Evolutionary conservation across 768 basidiomycete genomes (phyloP).

Genomic region (Harrya chromipes): DNA sequence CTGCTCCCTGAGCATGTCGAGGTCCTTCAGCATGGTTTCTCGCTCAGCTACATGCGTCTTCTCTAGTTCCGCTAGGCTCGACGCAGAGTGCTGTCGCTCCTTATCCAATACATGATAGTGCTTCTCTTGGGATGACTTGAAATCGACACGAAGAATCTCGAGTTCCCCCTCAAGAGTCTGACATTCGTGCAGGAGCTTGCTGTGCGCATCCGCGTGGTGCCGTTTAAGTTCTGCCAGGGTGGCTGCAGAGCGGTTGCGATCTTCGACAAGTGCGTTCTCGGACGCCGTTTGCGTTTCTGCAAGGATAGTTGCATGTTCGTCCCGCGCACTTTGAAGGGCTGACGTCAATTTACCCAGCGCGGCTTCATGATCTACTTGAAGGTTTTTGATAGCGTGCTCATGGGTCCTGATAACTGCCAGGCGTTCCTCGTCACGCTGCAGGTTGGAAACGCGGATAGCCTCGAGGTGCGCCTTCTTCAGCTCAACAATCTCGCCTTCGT

Average conservation of each 20-base stretch:
- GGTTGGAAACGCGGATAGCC: constrained; percentile 31
- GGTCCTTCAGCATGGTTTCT: constrained; percentile 41
- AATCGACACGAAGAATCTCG: constrained; percentile 50
- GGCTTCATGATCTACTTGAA: constrained; percentile 48
- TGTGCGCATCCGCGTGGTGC: constrained; percentile 48
- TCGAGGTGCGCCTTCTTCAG: constrained; percentile 48
- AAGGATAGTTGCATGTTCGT: constrained; percentile 34
- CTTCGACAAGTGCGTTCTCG: constrained; percentile 39
- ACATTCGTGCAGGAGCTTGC: constrained; percentile 36
- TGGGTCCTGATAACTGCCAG: constrained; percentile 39
- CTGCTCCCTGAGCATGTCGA: constrained; percentile 47
- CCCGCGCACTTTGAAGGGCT: constrained; percentile 37
- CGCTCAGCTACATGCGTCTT: constrained; percentile 20
- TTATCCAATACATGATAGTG: constrained; percentile 21
- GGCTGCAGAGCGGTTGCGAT: constrained; percentile 44
- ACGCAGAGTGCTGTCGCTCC: constrained; percentile 28
- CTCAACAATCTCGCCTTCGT: constrained; percentile 51
- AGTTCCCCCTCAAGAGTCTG: constrained; percentile 48
- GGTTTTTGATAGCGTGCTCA: constrained; percentile 36
- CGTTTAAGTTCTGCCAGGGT: constrained; percentile 49
- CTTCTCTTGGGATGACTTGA: constrained; percentile 25
- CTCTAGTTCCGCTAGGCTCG: constrained; percentile 16
- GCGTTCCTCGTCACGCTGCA: constrained; percentile 37
- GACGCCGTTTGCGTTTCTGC: constrained; percentile 35
- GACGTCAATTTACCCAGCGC: constrained; percentile 41